phyloP scores from a whole-genome alignment of 2,329 filamentous ascomycete species.

The Ramularia collo-cygni region DNA sequence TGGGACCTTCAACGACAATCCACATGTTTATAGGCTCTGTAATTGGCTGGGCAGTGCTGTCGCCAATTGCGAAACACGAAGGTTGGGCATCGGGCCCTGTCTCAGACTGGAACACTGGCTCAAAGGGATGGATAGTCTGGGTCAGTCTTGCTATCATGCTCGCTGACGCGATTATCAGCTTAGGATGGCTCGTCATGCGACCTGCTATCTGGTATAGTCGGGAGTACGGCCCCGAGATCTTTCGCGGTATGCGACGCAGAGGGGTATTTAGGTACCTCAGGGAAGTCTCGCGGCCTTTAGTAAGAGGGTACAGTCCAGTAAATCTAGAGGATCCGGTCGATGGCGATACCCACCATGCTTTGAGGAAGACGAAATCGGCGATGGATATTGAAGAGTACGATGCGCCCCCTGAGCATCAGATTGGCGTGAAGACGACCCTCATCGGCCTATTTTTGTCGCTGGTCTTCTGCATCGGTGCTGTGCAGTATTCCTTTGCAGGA shows the following conservation, averaged over 20 bases:
- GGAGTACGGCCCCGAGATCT: constrained; percentile 32
- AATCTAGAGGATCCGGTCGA: constrained; percentile 18
- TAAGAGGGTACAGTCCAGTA: constrained; percentile 36
- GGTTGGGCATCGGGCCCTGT: constrained; percentile 89
- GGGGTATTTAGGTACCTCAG: constrained; percentile 28
- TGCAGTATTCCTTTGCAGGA: constrained; percentile 74
- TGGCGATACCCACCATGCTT: background rate
- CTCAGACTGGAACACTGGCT: constrained; percentile 82
- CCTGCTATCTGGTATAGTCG: constrained; percentile 49
- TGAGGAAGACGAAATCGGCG: constrained; percentile 5
- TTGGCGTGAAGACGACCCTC: constrained; percentile 63
- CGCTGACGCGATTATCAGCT: constrained; percentile 80
- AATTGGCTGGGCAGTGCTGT: constrained; percentile 84
- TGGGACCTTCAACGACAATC: constrained; percentile 90
- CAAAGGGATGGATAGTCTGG: constrained; percentile 99
- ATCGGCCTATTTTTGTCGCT: constrained; percentile 73
- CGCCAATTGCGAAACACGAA: constrained; percentile 74
- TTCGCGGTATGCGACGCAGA: constrained; percentile 22
- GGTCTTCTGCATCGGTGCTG: constrained; percentile 69
- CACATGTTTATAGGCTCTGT: constrained; percentile 92
- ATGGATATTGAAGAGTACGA: constrained; percentile 53
- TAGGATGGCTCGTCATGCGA: constrained; percentile 67
- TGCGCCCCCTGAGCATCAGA: constrained; percentile 74
- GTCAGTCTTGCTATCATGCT: constrained; percentile 94
- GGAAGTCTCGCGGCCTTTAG: constrained; percentile 28